phyloP scores from a whole-genome alignment of 805 yeast species.

The Yamadazyma scolyti region DNA sequence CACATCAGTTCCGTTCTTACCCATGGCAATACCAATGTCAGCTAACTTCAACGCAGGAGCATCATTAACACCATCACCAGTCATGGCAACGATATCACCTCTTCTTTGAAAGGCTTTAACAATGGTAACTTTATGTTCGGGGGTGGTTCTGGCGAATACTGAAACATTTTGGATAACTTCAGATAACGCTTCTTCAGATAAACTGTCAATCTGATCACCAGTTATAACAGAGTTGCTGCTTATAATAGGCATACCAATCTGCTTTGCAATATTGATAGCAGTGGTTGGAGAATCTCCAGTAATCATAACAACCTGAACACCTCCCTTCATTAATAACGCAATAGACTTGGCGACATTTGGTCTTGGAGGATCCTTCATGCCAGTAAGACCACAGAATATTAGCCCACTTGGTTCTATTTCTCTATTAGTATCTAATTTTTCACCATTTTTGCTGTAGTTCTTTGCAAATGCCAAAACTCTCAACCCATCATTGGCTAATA shows the following conservation, averaged over 20 bases:
- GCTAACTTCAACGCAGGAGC: constrained; percentile 98
- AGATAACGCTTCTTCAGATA: constrained; percentile 70
- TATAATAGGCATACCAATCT: constrained; percentile 81
- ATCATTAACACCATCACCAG: constrained; percentile 99
- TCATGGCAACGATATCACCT: constrained; percentile 97
- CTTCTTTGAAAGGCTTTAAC: constrained; percentile 85
- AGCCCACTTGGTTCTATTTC: constrained; percentile 52
- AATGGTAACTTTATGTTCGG: constrained; percentile 87
- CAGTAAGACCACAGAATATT: constrained; percentile 80
- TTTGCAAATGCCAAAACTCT: constrained; percentile 82
- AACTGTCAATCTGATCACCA: constrained; percentile 76
- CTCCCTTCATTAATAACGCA: constrained; percentile 76
- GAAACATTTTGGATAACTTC: constrained; percentile 77
- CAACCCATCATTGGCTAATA: constrained; percentile 77
- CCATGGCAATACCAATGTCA: constrained; percentile 94
- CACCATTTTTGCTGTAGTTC: constrained; percentile 28
- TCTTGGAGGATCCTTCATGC: constrained; percentile 98
- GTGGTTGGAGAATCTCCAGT: constrained; percentile 93
- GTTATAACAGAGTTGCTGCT: constrained; percentile 69
- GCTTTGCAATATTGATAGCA: constrained; percentile 78
- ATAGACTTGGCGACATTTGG: constrained; percentile 77
- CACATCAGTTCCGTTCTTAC: constrained; percentile 92
- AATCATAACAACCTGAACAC: constrained; percentile 97
- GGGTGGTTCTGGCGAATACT: constrained; percentile 92
- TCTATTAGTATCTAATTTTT: constrained; percentile 22